These are phyloP conservation scores for Exophiala sp. DNA, from an alignment of 2,329 filamentous ascomycete genomes.

Conservation along the genomic window DNA sequence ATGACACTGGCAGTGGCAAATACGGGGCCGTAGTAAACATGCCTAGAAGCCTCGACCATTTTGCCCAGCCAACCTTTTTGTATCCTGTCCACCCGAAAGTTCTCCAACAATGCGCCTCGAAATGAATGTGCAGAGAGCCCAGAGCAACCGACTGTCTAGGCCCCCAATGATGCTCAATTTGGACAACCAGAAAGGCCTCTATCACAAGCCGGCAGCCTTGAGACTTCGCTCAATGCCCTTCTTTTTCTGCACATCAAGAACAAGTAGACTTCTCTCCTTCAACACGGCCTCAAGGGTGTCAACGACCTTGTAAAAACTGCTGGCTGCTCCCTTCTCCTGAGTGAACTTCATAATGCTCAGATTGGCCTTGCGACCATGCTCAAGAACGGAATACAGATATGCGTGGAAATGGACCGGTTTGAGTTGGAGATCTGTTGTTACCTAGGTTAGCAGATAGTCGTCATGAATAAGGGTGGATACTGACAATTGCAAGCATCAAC, in stretches of 20 bases:
- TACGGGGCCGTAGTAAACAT: background rate
- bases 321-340: slow-evolving; percentile 85
- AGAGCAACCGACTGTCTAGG: slow-evolving; percentile 1
- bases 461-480: slow-evolving; percentile 34
- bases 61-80: slow-evolving; percentile 1
- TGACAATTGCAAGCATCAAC: slow-evolving; percentile 73
- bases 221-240: slow-evolving; percentile 57
- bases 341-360: slow-evolving; percentile 79
- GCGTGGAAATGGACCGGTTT: slow-evolving; percentile 83
- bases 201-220: slow-evolving; percentile 27
- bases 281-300: slow-evolving; percentile 68
- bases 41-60: background rate
- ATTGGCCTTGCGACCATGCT: slow-evolving; percentile 70
- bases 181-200: slow-evolving; percentile 4
- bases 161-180: background rate
- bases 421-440: slow-evolving; percentile 61
- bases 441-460: slow-evolving; percentile 22
- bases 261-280: slow-evolving; percentile 57
- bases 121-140: slow-evolving; percentile 20
- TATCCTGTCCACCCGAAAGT: slow-evolving; percentile 10
- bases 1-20: background rate
- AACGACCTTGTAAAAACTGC: slow-evolving; percentile 77
- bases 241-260: slow-evolving; percentile 60
- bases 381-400: slow-evolving; percentile 82
- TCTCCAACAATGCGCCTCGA: slow-evolving; percentile 9